phyloP scores from a whole-genome alignment of 192 early-diverging fungal genomes.

The Backusella tarrabulga region DNA sequence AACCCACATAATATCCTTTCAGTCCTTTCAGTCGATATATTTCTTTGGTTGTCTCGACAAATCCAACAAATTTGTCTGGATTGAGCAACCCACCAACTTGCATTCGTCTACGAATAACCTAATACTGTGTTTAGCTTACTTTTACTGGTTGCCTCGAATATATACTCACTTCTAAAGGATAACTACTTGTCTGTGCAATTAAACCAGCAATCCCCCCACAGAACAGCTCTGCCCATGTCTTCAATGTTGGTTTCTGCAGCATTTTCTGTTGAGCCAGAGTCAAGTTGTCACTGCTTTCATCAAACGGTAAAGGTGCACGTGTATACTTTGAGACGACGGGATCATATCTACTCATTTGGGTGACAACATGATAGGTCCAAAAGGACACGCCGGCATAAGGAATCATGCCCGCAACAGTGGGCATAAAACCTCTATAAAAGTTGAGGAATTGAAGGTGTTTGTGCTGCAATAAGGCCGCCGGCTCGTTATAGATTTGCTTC shows the following conservation, averaged over 20 bases:
- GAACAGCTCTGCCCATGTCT: slow-evolving; percentile 73
- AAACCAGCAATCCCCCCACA: slow-evolving; percentile 85
- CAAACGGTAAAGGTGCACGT: slow-evolving; percentile 19
- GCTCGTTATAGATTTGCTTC: slow-evolving; percentile 75
- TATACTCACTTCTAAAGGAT: slow-evolving; percentile 75
- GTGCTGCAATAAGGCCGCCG: slow-evolving; percentile 40
- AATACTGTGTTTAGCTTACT: background rate
- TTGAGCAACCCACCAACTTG: slow-evolving; percentile 72
- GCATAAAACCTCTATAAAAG: slow-evolving; percentile 91
- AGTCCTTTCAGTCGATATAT: slow-evolving; percentile 72
- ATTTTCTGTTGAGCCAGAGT: slow-evolving; percentile 17
- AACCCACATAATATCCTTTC: slow-evolving; percentile 91
- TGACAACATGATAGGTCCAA: slow-evolving; percentile 79
- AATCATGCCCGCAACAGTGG: slow-evolving; percentile 89
- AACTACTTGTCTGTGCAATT: slow-evolving; percentile 84
- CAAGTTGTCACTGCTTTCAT: slow-evolving; percentile 8
- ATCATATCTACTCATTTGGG: slow-evolving; percentile 54
- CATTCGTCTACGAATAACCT: slow-evolving; percentile 80
- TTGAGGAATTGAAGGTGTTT: slow-evolving; percentile 52
- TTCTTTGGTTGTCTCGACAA: slow-evolving; percentile 53
- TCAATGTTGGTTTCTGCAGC: slow-evolving; percentile 48
- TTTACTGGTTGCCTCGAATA: background rate
- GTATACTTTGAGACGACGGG: slow-evolving; percentile 38
- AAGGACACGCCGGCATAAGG: slow-evolving; percentile 98
- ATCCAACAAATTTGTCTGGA: slow-evolving; percentile 47